Base-by-base conservation (phyloP, 306 rosid genomes). In the Trifolium dubium region DNA sequence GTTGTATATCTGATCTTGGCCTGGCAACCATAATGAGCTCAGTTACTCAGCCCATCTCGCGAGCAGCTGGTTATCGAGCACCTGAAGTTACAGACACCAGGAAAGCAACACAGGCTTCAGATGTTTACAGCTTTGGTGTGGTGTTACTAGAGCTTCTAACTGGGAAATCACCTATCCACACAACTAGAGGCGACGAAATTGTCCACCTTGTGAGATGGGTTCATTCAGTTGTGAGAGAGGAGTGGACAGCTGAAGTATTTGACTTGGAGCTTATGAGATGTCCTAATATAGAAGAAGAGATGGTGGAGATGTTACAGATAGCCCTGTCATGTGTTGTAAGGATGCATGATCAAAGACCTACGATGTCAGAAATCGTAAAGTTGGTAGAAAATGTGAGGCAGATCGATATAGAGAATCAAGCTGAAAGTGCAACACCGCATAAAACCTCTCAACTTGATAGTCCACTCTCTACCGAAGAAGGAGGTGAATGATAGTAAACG, bases 221-320 rank as follows among this genome's bases (percentile, higher is more conserved):
- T 84, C 98, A 92, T 81, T 92, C 98, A 23, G 98, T 92, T 53
- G 98, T 92, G 51, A 77, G 96, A 46, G 98, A 92, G 75, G 96
- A 92, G 78, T 92, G 98, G 98, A 92, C 98, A 4, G 97, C 96
- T 0, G 98, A 92, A 88, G 98, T 92, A 6, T 92, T 92, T 73
- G 98, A 92, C 83, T 30, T 92, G 10, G 93, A 90, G 83, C 86
- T 92, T 11, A 89, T 92, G 88, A 84, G 90, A 80, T 90, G 78
- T 77, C 97, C 96, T 19, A 86, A 89, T 64, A 92, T 92, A 70
- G 98, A 92, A 86, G 98, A 92, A 84, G 98, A 92, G 81, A 87
- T 92, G 98, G 98, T 92, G 43, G 98, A 89, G 80, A 90, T 89
- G 95, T 86, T 92, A 17, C 98, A 89, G 83, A 86, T 90, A 64